Evolutionary conservation across 2,329 filamentous ascomycete genomes (phyloP), one percentile per base, ranked within the genome.

Genomic region (Claviceps sp.): DNA sequence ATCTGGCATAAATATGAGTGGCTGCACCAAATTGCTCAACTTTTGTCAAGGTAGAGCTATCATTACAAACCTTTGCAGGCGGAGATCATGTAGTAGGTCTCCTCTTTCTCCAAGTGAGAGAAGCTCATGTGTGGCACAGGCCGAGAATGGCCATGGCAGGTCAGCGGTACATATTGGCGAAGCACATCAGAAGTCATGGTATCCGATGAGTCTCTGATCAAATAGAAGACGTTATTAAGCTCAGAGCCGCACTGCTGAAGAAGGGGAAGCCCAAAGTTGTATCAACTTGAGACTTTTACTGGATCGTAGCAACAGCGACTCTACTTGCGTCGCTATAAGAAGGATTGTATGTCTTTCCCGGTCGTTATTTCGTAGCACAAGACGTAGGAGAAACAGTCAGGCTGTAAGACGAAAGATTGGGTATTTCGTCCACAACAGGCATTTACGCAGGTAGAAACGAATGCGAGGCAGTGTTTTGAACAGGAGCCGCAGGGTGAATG

Each of bases 61-160:
- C 37, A 55, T 50, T 44, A 45, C 66, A 52, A 62, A 88, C 85
- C 85, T 76, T 95, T 95, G 75, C 88, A 93, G 58, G 90, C 89
- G 26, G 90, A 95, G 58, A 96, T 90, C 63, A 96, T 77, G 67
- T 93, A 95, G 70, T 93, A 96, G 57, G 84, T 80, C 57, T 88
- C 86, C 59, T 89, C 85, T 63, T 88, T 85, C 57, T 89, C 81
- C 14, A 90, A 76, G 13, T 85, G 81, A 24, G 90, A 96, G 71
- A 96, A 96, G 67, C 82, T 86, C 62, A 95, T 79, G 67, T 96
- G 90, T 6, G 90, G 88, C 50, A 96, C 89, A 1, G 90, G 90
- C 54, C 90, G 82, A 50, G 90, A 95, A 68, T 96, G 90, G 56
- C 90, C 90, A 68, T 96, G 90, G 69, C 90, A 96, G 58, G 90